Conservation (phyloP, 2,329 filamentous ascomycete genomes). For the Chaetomium strumarium region DNA sequence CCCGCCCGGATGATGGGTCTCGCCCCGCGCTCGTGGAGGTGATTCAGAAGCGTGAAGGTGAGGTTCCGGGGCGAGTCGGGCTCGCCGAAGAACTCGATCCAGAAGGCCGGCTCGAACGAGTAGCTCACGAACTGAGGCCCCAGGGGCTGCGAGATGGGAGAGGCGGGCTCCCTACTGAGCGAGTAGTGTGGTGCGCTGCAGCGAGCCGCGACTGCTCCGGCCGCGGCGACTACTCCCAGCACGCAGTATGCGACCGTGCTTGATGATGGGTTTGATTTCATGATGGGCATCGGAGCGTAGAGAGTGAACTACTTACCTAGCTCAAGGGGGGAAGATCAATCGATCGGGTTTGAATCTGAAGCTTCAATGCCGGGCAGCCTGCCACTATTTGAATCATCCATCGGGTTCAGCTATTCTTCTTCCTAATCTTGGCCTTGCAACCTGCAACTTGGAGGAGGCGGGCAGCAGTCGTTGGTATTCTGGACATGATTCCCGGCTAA, state of each 20-base stretch:
- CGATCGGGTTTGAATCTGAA: too few relatives aligned
- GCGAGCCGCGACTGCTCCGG: background rate
- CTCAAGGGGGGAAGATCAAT: too few relatives aligned
- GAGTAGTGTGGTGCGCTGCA: background rate
- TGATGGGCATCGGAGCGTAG: too few relatives aligned
- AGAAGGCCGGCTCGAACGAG: conserved; percentile 21
- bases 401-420: too few relatives aligned
- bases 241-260: background rate
- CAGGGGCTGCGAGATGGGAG: conserved; percentile 16
- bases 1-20: conserved; percentile 19
- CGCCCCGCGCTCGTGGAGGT: conserved; percentile 17
- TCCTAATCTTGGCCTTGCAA: too few relatives aligned
- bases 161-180: conserved; percentile 3
- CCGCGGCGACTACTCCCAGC: background rate
- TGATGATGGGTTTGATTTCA: background rate
- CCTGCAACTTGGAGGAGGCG: too few relatives aligned
- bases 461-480: too few relatives aligned
- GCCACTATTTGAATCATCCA: too few relatives aligned
- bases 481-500: too few relatives aligned
- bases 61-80: conserved; percentile 14
- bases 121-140: conserved; percentile 19
- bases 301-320: too few relatives aligned
- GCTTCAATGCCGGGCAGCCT: too few relatives aligned
- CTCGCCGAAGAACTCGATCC: conserved; percentile 22
- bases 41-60: conserved; percentile 19